Evolutionary conservation across 352 stramenopile genomes (phyloP).

Genomic region (Phytopythium vexans): DNA sequence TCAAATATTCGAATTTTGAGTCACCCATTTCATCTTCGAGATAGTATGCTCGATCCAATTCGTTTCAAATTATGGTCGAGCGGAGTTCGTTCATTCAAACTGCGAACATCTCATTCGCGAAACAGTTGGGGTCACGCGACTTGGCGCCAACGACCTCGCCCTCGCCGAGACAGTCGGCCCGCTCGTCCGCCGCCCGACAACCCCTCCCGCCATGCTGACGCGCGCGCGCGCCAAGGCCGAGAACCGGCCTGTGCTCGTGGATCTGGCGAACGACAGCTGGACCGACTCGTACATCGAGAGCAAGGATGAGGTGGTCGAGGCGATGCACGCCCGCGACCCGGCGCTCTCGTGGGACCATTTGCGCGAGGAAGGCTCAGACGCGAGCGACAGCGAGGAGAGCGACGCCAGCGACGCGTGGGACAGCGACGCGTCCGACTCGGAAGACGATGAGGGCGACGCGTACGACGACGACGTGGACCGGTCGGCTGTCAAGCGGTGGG

Average conservation of each 20-base stretch:
- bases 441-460: slow-evolving; percentile 12
- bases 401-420: slow-evolving; percentile 26
- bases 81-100: no score
- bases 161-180: neutral
- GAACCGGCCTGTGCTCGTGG: slow-evolving; percentile 74
- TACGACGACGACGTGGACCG: slow-evolving; percentile 13
- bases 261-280: slow-evolving; percentile 54
- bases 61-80: no score
- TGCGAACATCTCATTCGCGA: no score
- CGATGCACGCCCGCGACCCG: slow-evolving; percentile 44
- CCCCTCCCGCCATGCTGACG: slow-evolving; percentile 46
- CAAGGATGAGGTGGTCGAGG: slow-evolving; percentile 84
- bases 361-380: slow-evolving; percentile 34
- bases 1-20: no score
- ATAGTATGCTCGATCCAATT: no score
- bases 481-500: slow-evolving; percentile 20
- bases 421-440: slow-evolving; percentile 21
- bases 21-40: no score
- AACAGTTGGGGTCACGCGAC: no score
- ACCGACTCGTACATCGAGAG: slow-evolving; percentile 80
- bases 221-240: slow-evolving; percentile 55
- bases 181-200: neutral
- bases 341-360: slow-evolving; percentile 50
- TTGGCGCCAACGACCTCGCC: neutral
- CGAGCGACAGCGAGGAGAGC: slow-evolving; percentile 9